Evolutionary conservation across 345 rosid species (phyloP), one percentile per base, ranked within the genome.

Genomic region (Citrus sinensis): DNA sequence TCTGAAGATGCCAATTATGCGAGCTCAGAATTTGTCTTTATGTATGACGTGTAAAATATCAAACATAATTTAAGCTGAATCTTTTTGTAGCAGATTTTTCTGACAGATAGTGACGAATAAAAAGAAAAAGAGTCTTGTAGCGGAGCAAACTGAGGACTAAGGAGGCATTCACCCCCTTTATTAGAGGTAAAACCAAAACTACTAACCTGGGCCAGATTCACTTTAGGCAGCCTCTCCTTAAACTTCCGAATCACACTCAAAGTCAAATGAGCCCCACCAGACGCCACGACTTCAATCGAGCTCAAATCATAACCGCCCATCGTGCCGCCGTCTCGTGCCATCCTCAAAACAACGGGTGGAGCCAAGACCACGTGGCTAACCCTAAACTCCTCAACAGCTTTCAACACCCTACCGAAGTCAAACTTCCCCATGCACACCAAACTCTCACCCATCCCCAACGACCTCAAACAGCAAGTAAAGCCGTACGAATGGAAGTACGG

Each of bases 401-500:
- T 66, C 73, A 81, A 74, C 84, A 83, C 76, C 17, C 29, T 71
- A 32, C 65, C 73, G 73, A 87, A 22, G 9, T 74, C 83, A 72
- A 86, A 80, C 80, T 75, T 83, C 69, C 51, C 34, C 80, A 74
- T 83, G 51, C 77, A 62, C 70, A 86, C 85, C 73, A 85, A 22
- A 66, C 81, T 80, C 81, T 85, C 88, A 32, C 91, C 92, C 83
- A 81, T 71, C 22, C 83, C 88, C 71, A 79, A 1, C 58, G 82
- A 24, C 76, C 90, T 85, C 71, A 78, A 24, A 51, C 73, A 75
- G 34, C 71, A 64, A 4, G 67, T 62, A 75, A 91, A 83, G 0
- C 94, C 94, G 77, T 83, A 91, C 2, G 40, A 86, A 73, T 91
- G 94, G 49, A 91, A 91, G 24, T 72, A 80, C 29, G 92, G 94